Evolutionary conservation across 148 eudicot species (phyloP).

Genomic region (Salicornia ramosissima): DNA sequence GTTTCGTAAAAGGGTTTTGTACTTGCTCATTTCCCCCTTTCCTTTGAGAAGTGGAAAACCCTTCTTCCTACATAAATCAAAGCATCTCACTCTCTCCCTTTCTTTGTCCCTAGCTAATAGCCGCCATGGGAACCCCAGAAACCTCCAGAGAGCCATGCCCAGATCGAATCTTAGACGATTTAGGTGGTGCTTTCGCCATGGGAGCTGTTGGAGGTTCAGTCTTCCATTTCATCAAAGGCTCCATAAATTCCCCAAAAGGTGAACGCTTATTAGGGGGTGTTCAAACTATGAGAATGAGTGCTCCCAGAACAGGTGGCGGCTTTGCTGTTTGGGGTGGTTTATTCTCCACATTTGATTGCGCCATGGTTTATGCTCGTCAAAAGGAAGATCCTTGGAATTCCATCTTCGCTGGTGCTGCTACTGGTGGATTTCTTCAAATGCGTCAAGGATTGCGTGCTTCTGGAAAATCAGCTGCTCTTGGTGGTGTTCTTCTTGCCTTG

Average conservation of each 20-base stretch:
- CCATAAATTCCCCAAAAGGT: slow-evolving; percentile 43
- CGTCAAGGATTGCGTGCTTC: slow-evolving; percentile 45
- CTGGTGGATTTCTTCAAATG: slow-evolving; percentile 56
- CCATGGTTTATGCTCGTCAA: slow-evolving; percentile 53
- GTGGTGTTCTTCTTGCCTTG: slow-evolving; percentile 48
- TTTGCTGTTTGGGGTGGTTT: slow-evolving; percentile 80
- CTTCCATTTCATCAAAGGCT: slow-evolving; percentile 65
- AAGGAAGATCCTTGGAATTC: slow-evolving; percentile 86
- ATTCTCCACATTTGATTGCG: slow-evolving; percentile 60
- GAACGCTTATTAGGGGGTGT: slow-evolving; percentile 49
- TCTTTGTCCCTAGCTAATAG: too few species aligned
- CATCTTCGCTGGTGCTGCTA: slow-evolving; percentile 58
- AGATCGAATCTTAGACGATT: slow-evolving; percentile 68
- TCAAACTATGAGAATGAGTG: slow-evolving; percentile 53
- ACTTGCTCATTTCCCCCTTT: too few species aligned
- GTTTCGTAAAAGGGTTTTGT: too few species aligned
- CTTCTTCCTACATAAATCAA: too few species aligned
- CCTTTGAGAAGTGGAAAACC: too few species aligned
- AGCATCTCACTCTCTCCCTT: neutral
- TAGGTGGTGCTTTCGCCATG: slow-evolving; percentile 74
- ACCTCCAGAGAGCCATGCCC: slow-evolving; percentile 77
- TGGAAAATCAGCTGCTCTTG: slow-evolving; percentile 40
- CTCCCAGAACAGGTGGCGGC: slow-evolving; percentile 57
- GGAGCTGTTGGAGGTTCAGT: slow-evolving; percentile 67
- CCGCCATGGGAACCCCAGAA: slow-evolving; percentile 56